Conservation (phyloP, 169 alveolate genomes). For the Plasmodium reichenowi region DNA sequence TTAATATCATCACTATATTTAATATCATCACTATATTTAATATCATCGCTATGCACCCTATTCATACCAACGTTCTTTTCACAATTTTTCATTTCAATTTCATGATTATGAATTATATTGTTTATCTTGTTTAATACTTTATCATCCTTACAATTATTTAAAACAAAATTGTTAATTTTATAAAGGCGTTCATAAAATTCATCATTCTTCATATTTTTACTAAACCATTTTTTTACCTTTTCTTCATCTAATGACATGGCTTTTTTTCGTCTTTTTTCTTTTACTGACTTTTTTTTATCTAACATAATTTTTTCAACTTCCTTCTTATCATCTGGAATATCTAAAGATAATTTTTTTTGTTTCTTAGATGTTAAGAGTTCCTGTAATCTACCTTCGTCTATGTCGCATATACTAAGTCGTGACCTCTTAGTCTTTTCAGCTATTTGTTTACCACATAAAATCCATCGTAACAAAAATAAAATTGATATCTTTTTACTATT, state of each 20-base stretch:
- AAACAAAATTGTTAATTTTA: conserved; percentile 34
- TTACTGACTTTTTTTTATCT: no score
- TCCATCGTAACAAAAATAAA: conserved; percentile 81
- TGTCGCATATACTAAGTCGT: conserved; percentile 63
- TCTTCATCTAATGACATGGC: conserved; percentile 25
- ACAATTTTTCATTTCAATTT: conserved; percentile 8
- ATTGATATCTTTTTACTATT: conserved; percentile 79
- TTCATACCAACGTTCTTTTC: not conserved
- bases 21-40: not conserved
- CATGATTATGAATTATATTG: conserved; percentile 24
- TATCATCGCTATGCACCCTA: not conserved
- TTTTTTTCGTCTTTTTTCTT: not conserved
- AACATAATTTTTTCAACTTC: not conserved
- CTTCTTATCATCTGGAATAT: not conserved
- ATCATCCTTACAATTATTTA: conserved; percentile 40
- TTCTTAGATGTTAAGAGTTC: conserved; percentile 22
- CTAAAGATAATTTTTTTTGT: conserved; percentile 11
- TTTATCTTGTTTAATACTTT: conserved; percentile 28
- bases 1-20: not conserved
- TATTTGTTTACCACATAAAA: conserved; percentile 75
- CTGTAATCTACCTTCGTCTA: conserved; percentile 44
- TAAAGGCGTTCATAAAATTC: conserved; percentile 27
- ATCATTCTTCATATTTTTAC: conserved; percentile 24
- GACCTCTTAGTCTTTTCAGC: conserved; percentile 81
- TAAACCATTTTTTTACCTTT: not conserved